Base-by-base conservation (phyloP, 495 filamentous ascomycete species). In the Trichoderma virens region DNA sequence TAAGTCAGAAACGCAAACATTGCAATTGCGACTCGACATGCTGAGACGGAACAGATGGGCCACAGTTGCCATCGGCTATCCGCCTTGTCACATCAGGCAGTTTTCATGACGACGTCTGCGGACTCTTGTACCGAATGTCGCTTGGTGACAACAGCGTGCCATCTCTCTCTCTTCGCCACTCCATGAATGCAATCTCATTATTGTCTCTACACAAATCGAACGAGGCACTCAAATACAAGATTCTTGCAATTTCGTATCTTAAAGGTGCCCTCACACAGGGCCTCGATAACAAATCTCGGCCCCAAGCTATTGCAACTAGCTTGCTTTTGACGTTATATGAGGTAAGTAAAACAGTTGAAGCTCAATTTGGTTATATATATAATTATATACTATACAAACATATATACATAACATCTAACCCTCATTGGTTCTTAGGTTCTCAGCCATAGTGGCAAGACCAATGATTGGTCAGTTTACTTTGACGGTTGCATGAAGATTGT, bases 301-400 rank as follows among this genome's bases (percentile, higher is more conserved):
- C 51, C 5, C 68, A 64, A 59, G 38, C 66, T 28, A 66, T 70
- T 32, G 68, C 68, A 0, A 65, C 68, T n/a, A 70, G 68, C 62
- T 32, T 70, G 64, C 63, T 70, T 18, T 61, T 70, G 23, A 68
- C 64, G 27, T 59, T 65, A 60, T 61, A 62, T 32, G 64, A 70
- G 60, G 68, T 68, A 47, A 2, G 28, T 13, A 9, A 23, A 20
- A 5, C n/a, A n/a, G n/a, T n/a, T n/a, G n/a, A n/a, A n/a, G n/a
- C n/a, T n/a, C n/a, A n/a, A n/a, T n/a, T n/a, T n/a, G n/a, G n/a
- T n/a, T n/a, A n/a, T n/a, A n/a, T n/a, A n/a, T n/a, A n/a, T n/a
- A n/a, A n/a, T n/a, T n/a, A n/a, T n/a, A n/a, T n/a, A n/a, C n/a
- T n/a, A n/a, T n/a, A n/a, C n/a, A n/a, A n/a, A n/a, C n/a, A n/a